Evolutionary conservation across 345 rosid genomes (phyloP), one percentile per base, ranked within the genome.

Genomic region (Pseudoturritis turrita): DNA sequence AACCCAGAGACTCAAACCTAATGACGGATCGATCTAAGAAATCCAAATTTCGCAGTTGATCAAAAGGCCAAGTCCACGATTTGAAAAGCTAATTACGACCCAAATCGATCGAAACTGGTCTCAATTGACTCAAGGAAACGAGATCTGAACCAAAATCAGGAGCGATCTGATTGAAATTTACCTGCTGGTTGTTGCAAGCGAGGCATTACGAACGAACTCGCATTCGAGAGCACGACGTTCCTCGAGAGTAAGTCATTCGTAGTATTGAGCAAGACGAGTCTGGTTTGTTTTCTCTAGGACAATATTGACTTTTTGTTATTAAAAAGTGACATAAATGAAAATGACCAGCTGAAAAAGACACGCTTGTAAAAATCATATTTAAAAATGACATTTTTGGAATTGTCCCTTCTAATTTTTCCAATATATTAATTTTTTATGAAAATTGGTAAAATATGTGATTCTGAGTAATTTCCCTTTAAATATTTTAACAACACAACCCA

Each of bases 201-300:
- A 95, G 96, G 78, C 99, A 95, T 95, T 95, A 81, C 99, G 97
- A 54, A 95, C 99, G 80, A 91, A 91, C 71, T 95, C 99, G 77
- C 98, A 98, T 73, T 95, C 98, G 23, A 95, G 96, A 41, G 98
- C 98, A 12, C 99, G 96, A 50, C 96, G 89, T 78, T 96, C 99
- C 65, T 92, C 99, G 41, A 92, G 96, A 44, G 94, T 92, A 17
- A 96, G 91, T 97, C 97, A 96, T 59, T 92, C 99, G 77, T 96
- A 96, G 82, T 96, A 92, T 66, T 92, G 99, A 62, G 99, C 98
- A 2, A 95, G 89, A 60, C 97, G 97, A 19, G 99, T 89, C 79
- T 95, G 99, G 6, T n/a, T n/a, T n/a, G n/a, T n/a, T n/a, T n/a
- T n/a, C n/a, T n/a, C n/a, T n/a, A n/a, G n/a, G n/a, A n/a, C n/a